Percentiles rank a stretch among this genome's conserved stretches.
phyloP scores from a whole-genome alignment of 148 eudicot genomes.

The Dianthus caryophyllus region DNA sequence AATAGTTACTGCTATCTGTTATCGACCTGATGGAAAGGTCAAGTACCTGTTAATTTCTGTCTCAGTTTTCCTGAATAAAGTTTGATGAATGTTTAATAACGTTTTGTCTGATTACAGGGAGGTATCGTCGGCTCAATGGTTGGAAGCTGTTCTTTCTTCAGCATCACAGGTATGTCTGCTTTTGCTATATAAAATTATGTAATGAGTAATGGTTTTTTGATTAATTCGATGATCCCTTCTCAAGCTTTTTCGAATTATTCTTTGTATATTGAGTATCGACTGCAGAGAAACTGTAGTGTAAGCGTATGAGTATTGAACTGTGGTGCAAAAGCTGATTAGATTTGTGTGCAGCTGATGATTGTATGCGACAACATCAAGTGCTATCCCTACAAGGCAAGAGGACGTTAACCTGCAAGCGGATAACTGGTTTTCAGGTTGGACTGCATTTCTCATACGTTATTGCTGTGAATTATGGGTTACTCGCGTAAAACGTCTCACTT shows the following conservation, averaged over 20 bases:
- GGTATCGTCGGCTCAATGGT: constrained; percentile 65
- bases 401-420: constrained; percentile 53
- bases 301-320: neutral
- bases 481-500: neutral
- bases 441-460: neutral
- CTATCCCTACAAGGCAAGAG: constrained; percentile 44
- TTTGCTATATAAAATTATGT: no score
- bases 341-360: constrained; percentile 35
- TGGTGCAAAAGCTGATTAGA: constrained; percentile 4
- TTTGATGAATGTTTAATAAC: neutral
- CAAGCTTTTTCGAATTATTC: no score
- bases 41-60: constrained; percentile 1
- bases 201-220: neutral
- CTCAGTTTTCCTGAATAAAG: neutral
- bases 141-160: constrained; percentile 64
- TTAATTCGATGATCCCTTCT: no score
- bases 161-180: constrained; percentile 44
- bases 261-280: neutral
- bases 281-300: neutral
- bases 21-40: constrained; percentile 83
- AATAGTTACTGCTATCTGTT: constrained; percentile 85
- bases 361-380: constrained; percentile 31
- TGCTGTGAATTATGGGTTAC: neutral
- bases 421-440: constrained; percentile 72
- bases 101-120: constrained; percentile 38